A percentile compares a stretch with the other conserved stretches of the same genome.
These are phyloP conservation scores for Ophiostoma perfectum DNA, from an alignment of 2,329 filamentous ascomycete genomes.

Conservation along the genomic window DNA sequence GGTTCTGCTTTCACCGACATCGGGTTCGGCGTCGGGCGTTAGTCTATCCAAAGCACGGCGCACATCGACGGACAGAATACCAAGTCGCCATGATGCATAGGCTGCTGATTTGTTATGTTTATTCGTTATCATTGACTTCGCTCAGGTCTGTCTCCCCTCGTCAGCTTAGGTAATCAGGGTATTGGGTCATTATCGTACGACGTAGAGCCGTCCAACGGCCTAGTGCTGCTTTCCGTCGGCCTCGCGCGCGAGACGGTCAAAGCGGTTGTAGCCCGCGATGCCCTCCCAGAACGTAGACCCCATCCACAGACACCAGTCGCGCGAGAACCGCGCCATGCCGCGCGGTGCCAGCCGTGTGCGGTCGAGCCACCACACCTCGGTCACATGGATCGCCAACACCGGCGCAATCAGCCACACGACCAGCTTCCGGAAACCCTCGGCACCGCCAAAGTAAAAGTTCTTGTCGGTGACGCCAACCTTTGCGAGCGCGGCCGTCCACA, in stretches of 20 bases:
- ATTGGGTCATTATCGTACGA: no score
- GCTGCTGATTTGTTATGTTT: background rate
- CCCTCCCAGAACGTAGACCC: constrained; percentile 51
- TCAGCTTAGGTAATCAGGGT: background rate
- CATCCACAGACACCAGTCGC: constrained; percentile 54
- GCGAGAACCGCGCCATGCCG: constrained; percentile 42
- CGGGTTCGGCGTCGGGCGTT: no score
- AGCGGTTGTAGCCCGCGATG: constrained; percentile 43
- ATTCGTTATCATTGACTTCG: background rate
- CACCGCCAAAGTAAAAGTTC: constrained; percentile 27
- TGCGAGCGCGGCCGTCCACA: constrained; percentile 36
- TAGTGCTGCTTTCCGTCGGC: constrained; percentile 16
- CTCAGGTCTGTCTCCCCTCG: no score
- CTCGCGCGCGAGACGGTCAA: constrained; percentile 37
- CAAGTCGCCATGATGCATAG: background rate
- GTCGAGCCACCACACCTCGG: constrained; percentile 56
- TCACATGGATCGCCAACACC: constrained; percentile 59
- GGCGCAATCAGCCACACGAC: constrained; percentile 54
- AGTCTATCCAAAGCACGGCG: no score
- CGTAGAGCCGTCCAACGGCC: no score
- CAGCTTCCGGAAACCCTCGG: constrained; percentile 52
- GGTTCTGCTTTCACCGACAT: no score
- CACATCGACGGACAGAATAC: no score
- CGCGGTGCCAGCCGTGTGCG: constrained; percentile 43
- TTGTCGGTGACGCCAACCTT: background rate